Conservation (phyloP, 257 asterid genomes). For the Rubia yunnanensis region DNA sequence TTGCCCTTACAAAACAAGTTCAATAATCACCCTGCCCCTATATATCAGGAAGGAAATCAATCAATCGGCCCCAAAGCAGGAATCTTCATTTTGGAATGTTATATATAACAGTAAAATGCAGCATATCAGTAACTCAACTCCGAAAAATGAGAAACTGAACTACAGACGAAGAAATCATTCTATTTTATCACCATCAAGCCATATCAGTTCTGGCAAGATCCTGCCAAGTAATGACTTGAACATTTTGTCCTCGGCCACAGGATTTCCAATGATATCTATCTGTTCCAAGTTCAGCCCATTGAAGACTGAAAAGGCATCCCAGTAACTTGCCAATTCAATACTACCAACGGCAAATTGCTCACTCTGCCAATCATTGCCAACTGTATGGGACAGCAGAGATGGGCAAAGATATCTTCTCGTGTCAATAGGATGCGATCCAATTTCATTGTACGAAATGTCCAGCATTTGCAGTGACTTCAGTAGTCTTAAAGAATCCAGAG, state of each 20-base stretch:
- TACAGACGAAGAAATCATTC: background rate
- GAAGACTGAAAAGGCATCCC: constrained; percentile 64
- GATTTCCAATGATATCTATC: constrained; percentile 62
- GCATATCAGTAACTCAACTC: too few relatives aligned
- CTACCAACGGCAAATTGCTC: constrained; percentile 22
- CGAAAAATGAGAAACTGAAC: too few relatives aligned
- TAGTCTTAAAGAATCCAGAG: constrained; percentile 58
- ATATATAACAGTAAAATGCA: too few relatives aligned
- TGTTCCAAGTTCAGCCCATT: constrained; percentile 59
- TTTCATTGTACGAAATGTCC: constrained; percentile 67
- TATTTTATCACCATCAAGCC: constrained; percentile 61
- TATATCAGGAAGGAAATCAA: too few relatives aligned
- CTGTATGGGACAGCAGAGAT: constrained; percentile 56
- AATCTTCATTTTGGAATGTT: too few relatives aligned
- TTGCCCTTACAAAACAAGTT: too few relatives aligned
- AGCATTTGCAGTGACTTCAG: constrained; percentile 51
- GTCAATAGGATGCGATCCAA: constrained; percentile 75
- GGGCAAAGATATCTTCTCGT: constrained; percentile 68
- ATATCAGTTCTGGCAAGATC: constrained; percentile 55
- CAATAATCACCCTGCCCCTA: too few relatives aligned
- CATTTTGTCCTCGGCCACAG: constrained; percentile 26
- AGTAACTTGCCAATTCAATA: constrained; percentile 23
- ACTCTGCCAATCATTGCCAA: constrained; percentile 39
- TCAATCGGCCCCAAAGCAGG: too few relatives aligned
- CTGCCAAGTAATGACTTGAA: constrained; percentile 38